Base-by-base conservation (phyloP, 2,329 filamentous ascomycete species). In the Cladophialophora exuberans region DNA sequence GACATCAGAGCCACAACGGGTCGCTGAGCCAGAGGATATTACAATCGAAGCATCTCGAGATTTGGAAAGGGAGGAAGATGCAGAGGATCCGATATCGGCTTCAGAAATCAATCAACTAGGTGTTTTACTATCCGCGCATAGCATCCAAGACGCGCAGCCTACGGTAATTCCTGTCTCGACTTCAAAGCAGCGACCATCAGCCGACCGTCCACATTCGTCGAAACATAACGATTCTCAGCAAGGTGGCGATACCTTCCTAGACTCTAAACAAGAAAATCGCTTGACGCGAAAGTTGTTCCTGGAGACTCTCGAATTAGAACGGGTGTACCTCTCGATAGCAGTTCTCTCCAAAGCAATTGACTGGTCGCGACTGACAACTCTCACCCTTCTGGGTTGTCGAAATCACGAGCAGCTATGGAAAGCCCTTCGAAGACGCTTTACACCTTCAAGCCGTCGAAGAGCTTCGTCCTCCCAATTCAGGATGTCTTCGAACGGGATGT, bases 321-420 rank as follows among this genome's bases (percentile, higher is more conserved):
- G 88, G 20, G 81, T 93, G 2, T 81, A 83, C 0, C 72, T 94
- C n/a, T 90, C 86, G 1, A 79, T 90, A 36, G 78, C 84, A 6
- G 83, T 89, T n/a, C 77, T 90, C 51, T 79, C 84, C 42, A 82
- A 82, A 57, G 86, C 83, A 1, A 79, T 94, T 36, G 88, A 94
- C 70, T 94, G 88, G 88, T 83, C 83, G 1, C 76, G 80, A 7
- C 70, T 94, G 48, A 88, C 84, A 2, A 87, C 77, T 13, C 72
- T 94, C 46, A 93, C 90, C 0, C 79, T 94, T 17, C 80, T 94
- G 41, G 79, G 86, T 58, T 94, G 89, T 66, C 76, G 79, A 28
- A 83, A 88, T 48, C 85, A 90, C 65, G 88, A 92, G 56, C 80
- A 82, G 53, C 76, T 94, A 2, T 94, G 89, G 89, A 86, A 85